Base-by-base conservation (phyloP, 2,329 filamentous ascomycete genomes). In the Acephala macrosclerotiorum region DNA sequence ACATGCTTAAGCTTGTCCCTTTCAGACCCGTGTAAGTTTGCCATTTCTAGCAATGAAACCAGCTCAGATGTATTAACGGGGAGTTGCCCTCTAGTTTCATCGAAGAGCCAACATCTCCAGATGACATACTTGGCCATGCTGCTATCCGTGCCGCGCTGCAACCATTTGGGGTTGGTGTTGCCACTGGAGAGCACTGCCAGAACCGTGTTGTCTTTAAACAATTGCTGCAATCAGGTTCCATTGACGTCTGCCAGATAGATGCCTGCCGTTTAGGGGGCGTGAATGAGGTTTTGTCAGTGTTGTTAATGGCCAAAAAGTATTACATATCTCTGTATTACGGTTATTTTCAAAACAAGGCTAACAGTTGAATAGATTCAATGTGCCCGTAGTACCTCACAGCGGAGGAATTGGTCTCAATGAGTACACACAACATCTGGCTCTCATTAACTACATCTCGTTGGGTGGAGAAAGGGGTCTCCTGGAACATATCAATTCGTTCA, bases 321-420 rank as follows among this genome's bases (percentile, higher is more conserved):
- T 4, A 33, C 29, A 33, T 33, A 33, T 33, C 29, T 33, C 29
- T 33, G 29, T 33, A 33, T 9, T 33, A 33, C 29, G 29, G 29
- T 33, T 33, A 33, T 33, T 5, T 33, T 33, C 29, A 33, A 33
- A 33, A 33, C 29, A 33, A 33, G 29, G 29, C 29, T 33, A 33
- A 33, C 29, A 33, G 4, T 33, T 33, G 29, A 33, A 70, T 61
- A 70, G 81, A 73, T 89, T 88, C 76, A 84, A 84, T 60, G 85
- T 96, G 4, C 93, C 93, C 22, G 89, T 96, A 70, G 93, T 97
- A 11, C 93, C 93, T 1, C 93, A 97, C 80, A 92, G 89, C 0
- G 93, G 94, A n/a, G 93, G 93, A 70, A 93, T 97, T 2, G 93
- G 93, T 6, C 83, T 97, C 70, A 92, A 93, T 47, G 94, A 97